Conservation (phyloP, 2,329 filamentous ascomycete species). For the Pseudogymnoascus sp. region DNA sequence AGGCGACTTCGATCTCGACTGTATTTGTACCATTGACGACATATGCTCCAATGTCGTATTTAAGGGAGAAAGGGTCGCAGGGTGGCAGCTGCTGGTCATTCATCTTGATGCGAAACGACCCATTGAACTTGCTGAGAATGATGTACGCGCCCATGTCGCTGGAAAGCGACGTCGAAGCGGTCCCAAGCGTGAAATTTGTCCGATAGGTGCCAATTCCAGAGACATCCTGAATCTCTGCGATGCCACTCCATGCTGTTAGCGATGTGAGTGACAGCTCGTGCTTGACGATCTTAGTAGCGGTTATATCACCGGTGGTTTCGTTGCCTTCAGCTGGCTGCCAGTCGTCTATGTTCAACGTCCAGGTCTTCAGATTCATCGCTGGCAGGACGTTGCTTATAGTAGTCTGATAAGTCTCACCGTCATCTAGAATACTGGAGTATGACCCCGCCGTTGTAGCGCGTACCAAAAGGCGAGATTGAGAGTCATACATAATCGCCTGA, state of each 20-base stretch:
- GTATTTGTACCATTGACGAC: background rate
- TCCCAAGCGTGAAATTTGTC: background rate
- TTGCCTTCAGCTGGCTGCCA: conserved; percentile 2
- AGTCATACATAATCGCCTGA: background rate
- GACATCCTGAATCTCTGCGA: background rate
- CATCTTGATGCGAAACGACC: background rate
- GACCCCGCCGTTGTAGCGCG: background rate
- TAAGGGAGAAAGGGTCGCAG: background rate
- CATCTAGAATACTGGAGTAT: background rate
- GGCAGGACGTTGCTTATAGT: background rate
- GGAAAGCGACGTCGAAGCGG: background rate
- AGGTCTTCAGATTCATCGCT: background rate
- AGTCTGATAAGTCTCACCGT: conserved; percentile 3
- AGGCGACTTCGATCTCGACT: background rate
- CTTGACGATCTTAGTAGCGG: background rate
- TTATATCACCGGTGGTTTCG: background rate
- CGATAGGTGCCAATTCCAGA: conserved; percentile 9
- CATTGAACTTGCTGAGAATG: background rate
- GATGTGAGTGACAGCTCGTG: conserved; percentile 4
- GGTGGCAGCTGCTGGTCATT: background rate
- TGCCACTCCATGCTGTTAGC: conserved; percentile 2
- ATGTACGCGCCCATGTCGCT: background rate
- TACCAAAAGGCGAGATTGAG: background rate
- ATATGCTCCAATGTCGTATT: background rate
- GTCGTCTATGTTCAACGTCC: conserved; percentile 5